Percentiles rank a stretch among this genome's conserved stretches.
Evolutionary conservation across 768 basidiomycete species (phyloP).

Genomic region (Russula sp.): DNA sequence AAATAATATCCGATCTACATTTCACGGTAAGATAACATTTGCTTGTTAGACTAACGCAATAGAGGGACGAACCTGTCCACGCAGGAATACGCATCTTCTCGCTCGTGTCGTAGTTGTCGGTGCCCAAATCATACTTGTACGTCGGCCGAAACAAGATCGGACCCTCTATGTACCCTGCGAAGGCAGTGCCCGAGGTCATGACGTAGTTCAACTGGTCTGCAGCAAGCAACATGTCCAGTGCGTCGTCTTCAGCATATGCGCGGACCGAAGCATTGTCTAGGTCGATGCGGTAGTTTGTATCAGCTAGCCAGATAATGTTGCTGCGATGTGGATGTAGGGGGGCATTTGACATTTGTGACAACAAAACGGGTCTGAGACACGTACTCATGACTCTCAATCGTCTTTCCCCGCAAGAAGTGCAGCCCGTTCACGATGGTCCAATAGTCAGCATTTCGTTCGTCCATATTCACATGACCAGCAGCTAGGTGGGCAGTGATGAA

Average conservation of each 20-base stretch:
- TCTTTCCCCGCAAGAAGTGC: conserved; percentile 86
- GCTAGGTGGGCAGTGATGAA: conserved; percentile 95
- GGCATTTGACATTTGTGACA: neutral
- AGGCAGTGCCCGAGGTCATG: conserved; percentile 68
- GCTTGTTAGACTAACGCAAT: conserved; percentile 14
- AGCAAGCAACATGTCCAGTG: conserved; percentile 65
- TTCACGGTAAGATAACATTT: neutral
- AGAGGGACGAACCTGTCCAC: conserved; percentile 72
- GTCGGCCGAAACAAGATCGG: conserved; percentile 90
- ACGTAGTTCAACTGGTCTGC: conserved; percentile 82
- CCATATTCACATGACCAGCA: conserved; percentile 86
- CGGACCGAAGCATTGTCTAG: conserved; percentile 78
- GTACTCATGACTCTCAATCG: conserved; percentile 85
- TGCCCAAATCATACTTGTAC: conserved; percentile 80
- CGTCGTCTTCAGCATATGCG: conserved; percentile 50
- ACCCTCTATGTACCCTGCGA: conserved; percentile 81
- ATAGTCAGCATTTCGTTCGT: conserved; percentile 90
- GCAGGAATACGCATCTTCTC: conserved; percentile 96
- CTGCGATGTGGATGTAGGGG: conserved; percentile 35
- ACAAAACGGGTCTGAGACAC: conserved; percentile 26
- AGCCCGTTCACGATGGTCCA: conserved; percentile 76
- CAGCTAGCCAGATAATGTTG: conserved; percentile 89
- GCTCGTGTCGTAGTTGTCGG: conserved; percentile 87
- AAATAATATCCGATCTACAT: conserved; percentile 87
- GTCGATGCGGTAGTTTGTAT: conserved; percentile 92